Conservation (phyloP, 2,329 filamentous ascomycete species). For the Neoascochyta sp. region DNA sequence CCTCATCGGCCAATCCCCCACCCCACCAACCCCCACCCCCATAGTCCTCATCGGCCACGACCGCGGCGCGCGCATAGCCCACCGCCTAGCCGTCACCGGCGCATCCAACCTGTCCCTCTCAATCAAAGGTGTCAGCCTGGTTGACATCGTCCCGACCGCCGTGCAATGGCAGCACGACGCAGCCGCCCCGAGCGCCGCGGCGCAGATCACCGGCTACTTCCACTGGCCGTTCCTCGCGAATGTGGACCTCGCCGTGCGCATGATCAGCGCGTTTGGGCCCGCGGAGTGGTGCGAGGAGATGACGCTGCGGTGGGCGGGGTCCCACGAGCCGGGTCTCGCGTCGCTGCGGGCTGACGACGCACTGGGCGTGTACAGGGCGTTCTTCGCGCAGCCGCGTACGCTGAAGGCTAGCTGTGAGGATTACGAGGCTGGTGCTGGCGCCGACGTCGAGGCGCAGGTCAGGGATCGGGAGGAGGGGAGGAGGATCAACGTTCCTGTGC, state of each 20-base stretch:
- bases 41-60: constrained; percentile 53
- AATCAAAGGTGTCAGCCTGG: constrained; percentile 31
- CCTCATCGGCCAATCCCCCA: constrained; percentile 14
- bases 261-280: constrained; percentile 44
- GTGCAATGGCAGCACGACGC: constrained; percentile 50
- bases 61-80: constrained; percentile 54
- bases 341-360: constrained; percentile 22
- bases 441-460: constrained; percentile 52
- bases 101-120: constrained; percentile 39
- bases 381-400: constrained; percentile 41
- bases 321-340: constrained; percentile 6
- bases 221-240: constrained; percentile 61
- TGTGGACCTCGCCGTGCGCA: constrained; percentile 50
- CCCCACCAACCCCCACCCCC: constrained; percentile 10
- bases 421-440: constrained; percentile 51
- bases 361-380: constrained; percentile 43
- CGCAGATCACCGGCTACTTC: constrained; percentile 49
- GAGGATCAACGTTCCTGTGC: constrained; percentile 47
- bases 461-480: constrained; percentile 44
- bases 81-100: constrained; percentile 52
- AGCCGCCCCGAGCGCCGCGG: constrained; percentile 37
- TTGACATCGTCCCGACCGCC: constrained; percentile 49
- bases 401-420: constrained; percentile 55
- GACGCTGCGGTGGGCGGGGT: constrained; percentile 38
- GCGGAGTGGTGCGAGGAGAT: constrained; percentile 39